Evolutionary conservation across 257 asterid genomes (phyloP), one percentile per base, ranked within the genome.

Genomic region (Solanum peruvianum): DNA sequence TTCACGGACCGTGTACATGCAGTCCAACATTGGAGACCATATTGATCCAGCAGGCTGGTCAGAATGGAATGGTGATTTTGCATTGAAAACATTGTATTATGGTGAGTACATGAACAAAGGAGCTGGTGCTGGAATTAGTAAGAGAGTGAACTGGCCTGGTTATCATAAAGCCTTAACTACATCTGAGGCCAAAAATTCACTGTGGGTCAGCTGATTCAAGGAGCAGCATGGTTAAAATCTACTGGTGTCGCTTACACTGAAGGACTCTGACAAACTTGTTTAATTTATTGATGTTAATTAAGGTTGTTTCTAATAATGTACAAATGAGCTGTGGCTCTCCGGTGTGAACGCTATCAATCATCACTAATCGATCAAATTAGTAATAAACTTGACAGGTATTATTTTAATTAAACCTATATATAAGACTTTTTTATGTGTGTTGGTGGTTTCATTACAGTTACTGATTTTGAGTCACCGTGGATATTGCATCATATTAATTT

Each of bases 41-140:
- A 77, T 89, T 37, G 86, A 84, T 16, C 91, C 89, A 27, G 72
- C 56, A 9, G 91, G 91, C 0, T 89, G 89, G 91, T 58, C 83
- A 9, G 25, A 13, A 4, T 87, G 89, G 86, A 23, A 82, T 0
- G 91, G 89, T 8, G 83, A 72, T 44, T 84, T 86, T 76, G 91
- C 86, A 1, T 27, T 86, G 67, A 49, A 86, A 64, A 89, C 91
- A 0, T 66, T 77, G 29, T 86, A 73, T 66, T 89, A 86, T 77
- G 91, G 89, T 5, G 91, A 89, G 84, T 89, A 21, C 7, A 37
- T 37, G 39, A 37, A 37, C 39, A 37, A 37, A 39, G 91, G 91
- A 1, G 86, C 89, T 4, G 91, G 91, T 10, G 87, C 89, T 25
- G 86, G 86, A 9, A 39, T 73, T 29, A 37, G 86, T 20, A 47